Base-by-base conservation (phyloP, 345 rosid species). In the Hibiscus syriacus region DNA sequence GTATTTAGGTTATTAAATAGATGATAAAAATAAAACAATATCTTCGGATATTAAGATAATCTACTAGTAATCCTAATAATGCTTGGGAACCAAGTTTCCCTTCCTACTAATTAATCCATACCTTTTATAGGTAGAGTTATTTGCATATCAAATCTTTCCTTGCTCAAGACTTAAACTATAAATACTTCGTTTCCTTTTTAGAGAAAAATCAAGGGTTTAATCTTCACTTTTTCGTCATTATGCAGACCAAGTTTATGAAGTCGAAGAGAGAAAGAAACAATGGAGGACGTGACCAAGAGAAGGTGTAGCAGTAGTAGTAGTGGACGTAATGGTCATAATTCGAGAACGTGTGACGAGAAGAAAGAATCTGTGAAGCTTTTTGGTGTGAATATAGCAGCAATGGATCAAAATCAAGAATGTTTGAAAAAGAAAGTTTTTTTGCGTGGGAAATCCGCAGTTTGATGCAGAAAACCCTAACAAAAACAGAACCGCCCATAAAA, bases 331-430 rank as follows among this genome's bases (percentile, higher is more conserved):
- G 89, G 85, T 32, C 89, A 82, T 61, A 85, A 82, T 62, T 65
- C 87, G 0, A 80, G 91, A 39, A 80, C 85, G 0, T 83, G 85
- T 54, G 69, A 78, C 49, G 80, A 53, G 45, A 69, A 69, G 14
- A 19, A n/a, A n/a, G n/a, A n/a, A n/a, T n/a, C n/a, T n/a, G 8
- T 88, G 7, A 88, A 81, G 68, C 73, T 88, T 19, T 88, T 88
- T n/a, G 94, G 94, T 12, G 89, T 83, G 25, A 70, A 72, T 23
- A 80, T 88, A 60, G n/a, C 58, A n/a, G 14, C 55, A 22, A 7
- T 62, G 9, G 64, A 76, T 55, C 59, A 55, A 10, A 72, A 74
- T 26, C 71, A 72, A 23, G 73, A 64, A 19, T 64, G 66, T 14
- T 32, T 76, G 55, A n/a, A 81, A 62, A 79, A 66, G 41, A 84